A percentile compares a stretch with the other conserved stretches of the same genome.
These are phyloP conservation scores for Fistulifera pelliculosa DNA, from an alignment of 108 stramenopile genomes.

Conservation along the genomic window DNA sequence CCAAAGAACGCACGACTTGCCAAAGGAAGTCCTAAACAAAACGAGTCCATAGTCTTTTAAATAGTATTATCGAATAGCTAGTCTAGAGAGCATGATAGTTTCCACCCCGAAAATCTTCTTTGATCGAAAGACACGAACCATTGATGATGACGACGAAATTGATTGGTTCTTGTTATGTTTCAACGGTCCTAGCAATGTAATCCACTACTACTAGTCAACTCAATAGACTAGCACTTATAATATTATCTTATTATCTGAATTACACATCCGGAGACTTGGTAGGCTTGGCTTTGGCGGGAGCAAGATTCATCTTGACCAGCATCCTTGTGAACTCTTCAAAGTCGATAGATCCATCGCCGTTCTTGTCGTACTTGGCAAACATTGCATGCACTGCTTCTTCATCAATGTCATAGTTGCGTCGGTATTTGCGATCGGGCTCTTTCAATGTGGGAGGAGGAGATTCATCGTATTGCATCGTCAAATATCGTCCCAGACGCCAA, in stretches of 20 bases:
- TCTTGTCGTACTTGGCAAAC: conserved; percentile 85
- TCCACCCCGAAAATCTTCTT: too few species aligned
- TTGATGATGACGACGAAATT: too few species aligned
- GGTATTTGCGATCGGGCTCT: conserved; percentile 69
- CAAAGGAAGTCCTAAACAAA: too few species aligned
- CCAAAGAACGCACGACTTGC: too few species aligned
- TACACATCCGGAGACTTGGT: conserved; percentile 8
- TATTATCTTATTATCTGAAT: neutral
- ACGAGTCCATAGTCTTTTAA: too few species aligned
- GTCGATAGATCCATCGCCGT: conserved; percentile 82
- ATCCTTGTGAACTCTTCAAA: conserved; percentile 85
- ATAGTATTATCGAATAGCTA: too few species aligned
- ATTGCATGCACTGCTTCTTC: conserved; percentile 67
- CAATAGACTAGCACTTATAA: too few species aligned
- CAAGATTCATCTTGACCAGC: conserved; percentile 90
- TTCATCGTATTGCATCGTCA: conserved; percentile 64
- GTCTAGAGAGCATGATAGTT: too few species aligned
- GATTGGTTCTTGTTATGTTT: too few species aligned
- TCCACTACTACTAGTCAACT: too few species aligned
- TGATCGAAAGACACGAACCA: too few species aligned
- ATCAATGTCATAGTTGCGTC: conserved; percentile 74
- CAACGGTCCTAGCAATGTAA: too few species aligned
- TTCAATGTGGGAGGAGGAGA: conserved; percentile 59
- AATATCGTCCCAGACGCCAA: conserved; percentile 81
- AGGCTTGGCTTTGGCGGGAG: conserved; percentile 35